phyloP scores from a whole-genome alignment of 768 basidiomycete species.

The Psilocybe subaeruginosa region DNA sequence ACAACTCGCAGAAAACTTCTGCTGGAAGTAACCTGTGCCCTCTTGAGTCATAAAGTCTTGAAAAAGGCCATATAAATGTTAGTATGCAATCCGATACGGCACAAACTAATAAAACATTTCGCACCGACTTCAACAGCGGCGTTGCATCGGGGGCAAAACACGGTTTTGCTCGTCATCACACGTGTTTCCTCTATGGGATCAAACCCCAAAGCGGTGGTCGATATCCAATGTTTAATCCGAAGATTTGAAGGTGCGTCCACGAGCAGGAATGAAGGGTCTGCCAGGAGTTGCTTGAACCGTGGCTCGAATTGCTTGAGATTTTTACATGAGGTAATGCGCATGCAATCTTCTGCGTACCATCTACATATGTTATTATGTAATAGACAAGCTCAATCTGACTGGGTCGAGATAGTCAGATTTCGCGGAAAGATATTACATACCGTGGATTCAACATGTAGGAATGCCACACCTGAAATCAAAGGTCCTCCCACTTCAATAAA shows the following conservation, averaged over 20 bases:
- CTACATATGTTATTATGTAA: conserved; percentile 11
- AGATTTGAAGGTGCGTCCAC: conserved; percentile 3
- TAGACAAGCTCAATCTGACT: background rate
- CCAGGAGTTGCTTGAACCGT: conserved; percentile 13
- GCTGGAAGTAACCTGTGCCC: conserved; percentile 53
- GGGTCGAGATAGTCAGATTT: no score
- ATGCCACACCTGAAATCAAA: conserved; percentile 35
- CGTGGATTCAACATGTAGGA: conserved; percentile 36
- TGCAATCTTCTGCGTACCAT: conserved; percentile 36
- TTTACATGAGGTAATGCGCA: conserved; percentile 22
- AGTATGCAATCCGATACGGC: conserved; percentile 23
- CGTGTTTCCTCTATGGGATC: conserved; percentile 20
- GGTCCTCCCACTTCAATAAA: background rate
- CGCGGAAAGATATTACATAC: conserved; percentile 3
- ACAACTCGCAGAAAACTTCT: conserved; percentile 41
- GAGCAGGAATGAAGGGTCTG: conserved; percentile 15
- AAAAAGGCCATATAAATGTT: background rate
- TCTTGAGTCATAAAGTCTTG: conserved; percentile 41
- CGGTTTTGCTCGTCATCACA: conserved; percentile 9
- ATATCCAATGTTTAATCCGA: conserved; percentile 21
- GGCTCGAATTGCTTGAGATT: conserved; percentile 25
- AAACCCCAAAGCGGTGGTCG: conserved; percentile 17
- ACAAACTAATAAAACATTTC: no score
- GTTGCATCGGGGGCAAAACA: conserved; percentile 33
- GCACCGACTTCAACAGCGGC: conserved; percentile 26